Conservation (phyloP, 2,329 filamentous ascomycete species). For the Fusarium nanum region DNA sequence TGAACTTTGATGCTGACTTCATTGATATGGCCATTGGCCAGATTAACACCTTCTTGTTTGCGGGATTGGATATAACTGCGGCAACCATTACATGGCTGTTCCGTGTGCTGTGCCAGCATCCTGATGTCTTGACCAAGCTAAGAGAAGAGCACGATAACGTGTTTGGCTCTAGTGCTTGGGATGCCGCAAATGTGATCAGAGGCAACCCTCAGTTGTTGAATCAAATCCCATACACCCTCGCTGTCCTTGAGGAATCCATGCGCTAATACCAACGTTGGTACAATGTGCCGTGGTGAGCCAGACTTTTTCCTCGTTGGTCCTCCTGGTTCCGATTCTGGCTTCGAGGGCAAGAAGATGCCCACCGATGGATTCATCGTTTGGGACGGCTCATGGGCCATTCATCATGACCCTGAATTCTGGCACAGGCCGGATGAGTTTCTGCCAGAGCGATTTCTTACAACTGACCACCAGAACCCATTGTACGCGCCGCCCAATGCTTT, state of each 20-base stretch:
- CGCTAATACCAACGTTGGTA: slow-evolving; percentile 47
- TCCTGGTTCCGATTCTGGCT: slow-evolving; percentile 16
- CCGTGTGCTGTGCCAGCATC: slow-evolving; percentile 48
- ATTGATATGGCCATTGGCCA: slow-evolving; percentile 49
- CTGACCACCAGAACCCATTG: slow-evolving; percentile 26
- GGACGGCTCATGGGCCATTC: slow-evolving; percentile 33
- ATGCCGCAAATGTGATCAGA: slow-evolving; percentile 33
- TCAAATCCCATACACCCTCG: slow-evolving; percentile 52
- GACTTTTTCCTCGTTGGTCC: slow-evolving; percentile 47
- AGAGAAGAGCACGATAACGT: slow-evolving; percentile 54
- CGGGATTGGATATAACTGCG: slow-evolving; percentile 54
- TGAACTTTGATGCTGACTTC: slow-evolving; percentile 36
- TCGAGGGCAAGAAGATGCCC: slow-evolving; percentile 40
- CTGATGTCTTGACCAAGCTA: slow-evolving; percentile 47
- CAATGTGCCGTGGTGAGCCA: slow-evolving; percentile 28
- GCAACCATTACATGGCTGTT: slow-evolving; percentile 51
- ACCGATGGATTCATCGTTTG: slow-evolving; percentile 45
- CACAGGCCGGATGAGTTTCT: slow-evolving; percentile 29
- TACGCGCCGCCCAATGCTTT: slow-evolving; percentile 55
- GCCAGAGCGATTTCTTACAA: slow-evolving; percentile 37
- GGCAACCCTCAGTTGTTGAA: slow-evolving; percentile 46
- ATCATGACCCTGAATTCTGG: slow-evolving; percentile 32
- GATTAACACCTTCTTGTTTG: slow-evolving; percentile 53
- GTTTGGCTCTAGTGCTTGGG: slow-evolving; percentile 46
- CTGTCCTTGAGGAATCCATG: slow-evolving; percentile 54